Conservation (phyloP, 768 basidiomycete species). For the Aureoboletus auriporus region DNA sequence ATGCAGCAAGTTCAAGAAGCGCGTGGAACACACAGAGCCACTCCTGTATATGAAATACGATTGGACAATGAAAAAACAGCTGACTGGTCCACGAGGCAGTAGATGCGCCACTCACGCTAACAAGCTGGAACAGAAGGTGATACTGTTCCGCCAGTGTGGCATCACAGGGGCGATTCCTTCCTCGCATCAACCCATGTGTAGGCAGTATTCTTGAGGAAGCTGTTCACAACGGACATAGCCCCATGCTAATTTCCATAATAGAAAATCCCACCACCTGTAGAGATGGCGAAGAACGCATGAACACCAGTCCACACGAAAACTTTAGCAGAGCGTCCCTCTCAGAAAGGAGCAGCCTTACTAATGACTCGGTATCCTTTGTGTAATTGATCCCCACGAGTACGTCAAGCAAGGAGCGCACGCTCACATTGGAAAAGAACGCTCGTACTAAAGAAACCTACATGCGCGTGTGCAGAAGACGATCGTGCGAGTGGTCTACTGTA, state of each 20-base stretch:
- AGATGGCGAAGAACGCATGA: conserved; percentile 16
- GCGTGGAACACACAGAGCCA: conserved; percentile 16
- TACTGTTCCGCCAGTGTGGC: conserved; percentile 5
- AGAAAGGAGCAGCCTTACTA: conserved; percentile 6
- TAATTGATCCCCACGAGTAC: conserved; percentile 10
- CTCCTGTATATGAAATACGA: conserved; percentile 26
- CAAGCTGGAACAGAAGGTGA: conserved; percentile 15
- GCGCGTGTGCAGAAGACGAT: not conserved
- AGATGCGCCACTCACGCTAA: conserved; percentile 14
- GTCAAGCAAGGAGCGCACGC: not conserved
- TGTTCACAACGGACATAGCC: no score
- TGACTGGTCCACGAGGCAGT: conserved; percentile 18
- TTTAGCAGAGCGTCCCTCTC: not conserved
- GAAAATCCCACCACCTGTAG: conserved; percentile 12
- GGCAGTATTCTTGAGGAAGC: no score
- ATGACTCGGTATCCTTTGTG: conserved; percentile 14
- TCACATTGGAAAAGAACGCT: conserved; percentile 12
- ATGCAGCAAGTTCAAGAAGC: not conserved
- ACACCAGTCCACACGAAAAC: conserved; percentile 12
- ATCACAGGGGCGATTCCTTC: no score
- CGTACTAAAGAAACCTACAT: conserved; percentile 23
- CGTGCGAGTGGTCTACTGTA: not conserved
- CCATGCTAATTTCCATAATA: no score
- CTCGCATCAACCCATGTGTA: no score
- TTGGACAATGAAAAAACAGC: conserved; percentile 17